A percentile compares a stretch with the other conserved stretches of the same genome.
These are phyloP conservation scores for Fermentozyma sake DNA, from an alignment of 1,139 yeast species.

Conservation along the genomic window DNA sequence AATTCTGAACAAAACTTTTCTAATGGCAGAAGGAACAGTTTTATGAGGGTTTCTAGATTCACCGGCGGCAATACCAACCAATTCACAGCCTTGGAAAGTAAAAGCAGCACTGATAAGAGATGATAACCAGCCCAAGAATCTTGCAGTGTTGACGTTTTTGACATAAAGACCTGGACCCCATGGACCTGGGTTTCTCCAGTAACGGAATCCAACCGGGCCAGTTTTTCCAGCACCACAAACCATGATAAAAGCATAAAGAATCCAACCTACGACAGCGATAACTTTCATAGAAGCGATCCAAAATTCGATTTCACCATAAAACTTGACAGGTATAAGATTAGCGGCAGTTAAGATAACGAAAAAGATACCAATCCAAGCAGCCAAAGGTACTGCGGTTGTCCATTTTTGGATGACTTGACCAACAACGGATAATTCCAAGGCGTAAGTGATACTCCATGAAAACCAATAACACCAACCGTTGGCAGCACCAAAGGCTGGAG, in stretches of 20 bases:
- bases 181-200: conserved; percentile 93
- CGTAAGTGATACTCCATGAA: conserved; percentile 81
- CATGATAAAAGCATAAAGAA: conserved; percentile 61
- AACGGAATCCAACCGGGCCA: conserved; percentile 77
- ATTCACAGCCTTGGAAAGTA: conserved; percentile 77
- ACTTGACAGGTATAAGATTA: conserved; percentile 59
- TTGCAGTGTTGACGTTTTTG: conserved; percentile 42
- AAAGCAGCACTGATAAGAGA: conserved; percentile 67
- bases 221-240: conserved; percentile 69
- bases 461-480: conserved; percentile 86
- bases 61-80: conserved; percentile 86
- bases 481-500: conserved; percentile 73
- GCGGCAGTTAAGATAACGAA: conserved; percentile 47
- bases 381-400: conserved; percentile 69
- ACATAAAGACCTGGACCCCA: conserved; percentile 63
- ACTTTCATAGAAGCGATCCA: conserved; percentile 61
- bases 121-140: conserved; percentile 65
- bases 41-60: conserved; percentile 80
- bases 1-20: conserved; percentile 78
- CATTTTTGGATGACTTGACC: conserved; percentile 74
- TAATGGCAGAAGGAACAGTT: conserved; percentile 80
- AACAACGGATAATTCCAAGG: conserved; percentile 75
- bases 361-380: conserved; percentile 74
- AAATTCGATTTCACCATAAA: conserved; percentile 66
- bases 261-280: conserved; percentile 66